Base-by-base conservation (phyloP, 176 grass and related monocot species). In the Musa acuminata region DNA sequence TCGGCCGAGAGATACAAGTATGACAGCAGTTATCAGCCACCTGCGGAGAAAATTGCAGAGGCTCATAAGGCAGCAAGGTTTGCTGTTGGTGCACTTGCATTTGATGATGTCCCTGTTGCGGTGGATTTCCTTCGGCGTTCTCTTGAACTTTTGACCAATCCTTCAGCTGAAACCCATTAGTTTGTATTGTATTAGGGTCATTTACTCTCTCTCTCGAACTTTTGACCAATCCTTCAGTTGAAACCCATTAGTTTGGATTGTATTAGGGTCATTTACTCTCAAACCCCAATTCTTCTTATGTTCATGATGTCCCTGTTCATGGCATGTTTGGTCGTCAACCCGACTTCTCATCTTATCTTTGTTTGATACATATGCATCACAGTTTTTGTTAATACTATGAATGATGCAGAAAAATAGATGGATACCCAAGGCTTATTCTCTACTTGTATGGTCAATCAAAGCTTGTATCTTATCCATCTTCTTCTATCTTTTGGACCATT, bases 1-100 rank as follows among this genome's bases (percentile, higher is more conserved):
- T 76, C 81, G 9, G 78, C 88, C 20, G 90, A 84, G 49, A 85
- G 71, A 27, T 95, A 92, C 23, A 83, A 58, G 23, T 95, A 99
- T 59, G 88, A 99, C 70, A 91, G 86, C 82, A 89, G 65, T 51
- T 99, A 99, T 78, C 84, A 99, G 82, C 96, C 96, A 51, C 65
- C 77, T 20, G 82, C 87, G 11, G 91, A 89, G 83, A 89, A 89
- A 79, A 99, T 99, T 1, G 80, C 88, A 0, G 96, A 99, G 68
- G 96, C 91, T 74, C 96, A 99, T 63, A 99, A 99, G 55, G 83
- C 88, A 52, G 96, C 96, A 21, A 89, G 96, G 78, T 99, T 99
- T 82, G 96, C 96, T 0, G 96, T 99, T 4, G 91, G 96, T 1
- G 88, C 96, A 66, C 96, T 99, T 69, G 91, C 96, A 43, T 99